Evolutionary conservation across 139 green algal genomes (phyloP).

Genomic region (Zygnema circumcarinatum): DNA sequence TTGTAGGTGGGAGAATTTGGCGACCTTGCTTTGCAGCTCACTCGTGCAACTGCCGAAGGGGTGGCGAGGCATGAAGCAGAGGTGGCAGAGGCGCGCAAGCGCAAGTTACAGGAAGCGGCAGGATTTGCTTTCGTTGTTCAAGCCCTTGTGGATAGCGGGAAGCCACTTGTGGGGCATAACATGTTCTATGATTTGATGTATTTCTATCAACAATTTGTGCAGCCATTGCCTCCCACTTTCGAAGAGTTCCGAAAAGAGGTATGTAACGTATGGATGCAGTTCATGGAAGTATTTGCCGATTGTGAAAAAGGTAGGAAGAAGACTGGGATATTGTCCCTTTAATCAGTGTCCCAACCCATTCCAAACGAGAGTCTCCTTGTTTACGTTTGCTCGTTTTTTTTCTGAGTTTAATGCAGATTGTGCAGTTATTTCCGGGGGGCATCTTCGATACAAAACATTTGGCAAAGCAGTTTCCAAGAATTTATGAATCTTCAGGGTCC

Average conservation of each 20-base stretch:
- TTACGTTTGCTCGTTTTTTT: too few species aligned
- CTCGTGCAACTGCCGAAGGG: not conserved
- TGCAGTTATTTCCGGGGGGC: constrained; percentile 42
- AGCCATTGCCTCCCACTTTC: constrained; percentile 38
- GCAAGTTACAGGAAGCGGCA: constrained; percentile 31
- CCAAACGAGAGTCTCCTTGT: too few species aligned
- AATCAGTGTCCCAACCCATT: too few species aligned
- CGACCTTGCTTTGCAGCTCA: not conserved
- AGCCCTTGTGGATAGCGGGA: constrained; percentile 8
- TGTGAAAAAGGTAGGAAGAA: not conserved
- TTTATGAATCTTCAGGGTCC: not conserved
- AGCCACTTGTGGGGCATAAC: constrained; percentile 56
- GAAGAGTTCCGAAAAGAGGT: constrained; percentile 46
- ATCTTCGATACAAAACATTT: constrained; percentile 57
- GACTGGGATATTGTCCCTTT: too few species aligned
- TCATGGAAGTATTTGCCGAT: not conserved
- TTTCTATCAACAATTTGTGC: constrained; percentile 50
- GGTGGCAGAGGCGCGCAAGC: constrained; percentile 21
- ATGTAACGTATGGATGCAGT: not conserved
- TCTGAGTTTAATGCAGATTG: too few species aligned
- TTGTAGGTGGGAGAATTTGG: too few species aligned
- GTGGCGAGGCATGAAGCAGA: not conserved
- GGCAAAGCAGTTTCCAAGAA: constrained; percentile 8
- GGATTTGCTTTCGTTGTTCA: constrained; percentile 46
- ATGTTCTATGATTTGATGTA: constrained; percentile 47